Percentiles rank a stretch among this genome's conserved stretches.
Evolutionary conservation across 78 protist species (phyloP).

Genomic region (Polysphondylium violaceum): DNA sequence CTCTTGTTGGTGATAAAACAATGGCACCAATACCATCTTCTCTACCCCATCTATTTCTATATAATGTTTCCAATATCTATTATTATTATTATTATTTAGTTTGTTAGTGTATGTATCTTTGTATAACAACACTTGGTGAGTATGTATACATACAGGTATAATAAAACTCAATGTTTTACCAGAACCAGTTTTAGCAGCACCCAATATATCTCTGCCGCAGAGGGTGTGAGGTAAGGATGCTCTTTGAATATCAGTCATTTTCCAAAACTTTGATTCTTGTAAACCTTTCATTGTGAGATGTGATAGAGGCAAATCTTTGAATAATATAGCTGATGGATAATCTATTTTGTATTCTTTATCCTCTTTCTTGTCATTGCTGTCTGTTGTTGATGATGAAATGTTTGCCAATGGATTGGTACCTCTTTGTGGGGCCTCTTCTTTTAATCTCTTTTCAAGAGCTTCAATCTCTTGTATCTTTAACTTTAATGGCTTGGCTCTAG

Average conservation of each 20-base stretch:
- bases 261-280: slow-evolving; percentile 17
- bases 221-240: slow-evolving; percentile 91
- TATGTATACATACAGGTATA: slow-evolving; percentile 84
- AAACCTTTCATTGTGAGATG: slow-evolving; percentile 72
- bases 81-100: neutral
- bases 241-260: slow-evolving; percentile 93
- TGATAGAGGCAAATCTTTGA: slow-evolving; percentile 75
- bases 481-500: neutral
- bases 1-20: slow-evolving; percentile 98
- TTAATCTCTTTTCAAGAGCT: slow-evolving; percentile 42
- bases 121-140: neutral
- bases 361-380: neutral
- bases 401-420: slow-evolving; percentile 54
- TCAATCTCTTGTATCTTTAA: slow-evolving; percentile 14
- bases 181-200: slow-evolving; percentile 97
- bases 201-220: slow-evolving; percentile 95
- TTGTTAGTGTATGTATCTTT: neutral
- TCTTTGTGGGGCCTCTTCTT: slow-evolving; percentile 56
- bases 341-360: slow-evolving; percentile 13
- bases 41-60: slow-evolving; percentile 84
- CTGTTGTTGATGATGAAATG: neutral
- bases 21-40: slow-evolving; percentile 97
- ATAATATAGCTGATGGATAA: slow-evolving; percentile 30
- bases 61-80: slow-evolving; percentile 91
- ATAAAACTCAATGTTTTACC: slow-evolving; percentile 98